Conservation (phyloP, 164 flowering plant genomes). For the Pachysandra terminalis region DNA sequence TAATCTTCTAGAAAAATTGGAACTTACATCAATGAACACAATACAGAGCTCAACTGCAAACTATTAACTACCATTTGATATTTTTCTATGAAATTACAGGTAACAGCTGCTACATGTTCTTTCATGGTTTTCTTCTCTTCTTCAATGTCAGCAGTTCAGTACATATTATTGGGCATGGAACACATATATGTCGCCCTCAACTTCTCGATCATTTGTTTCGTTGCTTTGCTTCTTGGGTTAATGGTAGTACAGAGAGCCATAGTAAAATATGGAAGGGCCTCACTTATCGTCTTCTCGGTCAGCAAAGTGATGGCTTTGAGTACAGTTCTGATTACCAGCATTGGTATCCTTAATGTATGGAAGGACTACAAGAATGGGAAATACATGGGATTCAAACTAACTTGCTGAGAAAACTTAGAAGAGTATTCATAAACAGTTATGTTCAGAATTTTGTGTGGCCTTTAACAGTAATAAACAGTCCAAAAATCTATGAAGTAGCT, state of each 20-base stretch:
- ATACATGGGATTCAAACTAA: constrained; percentile 57
- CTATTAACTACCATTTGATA: too few species aligned
- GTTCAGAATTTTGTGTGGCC: too few species aligned
- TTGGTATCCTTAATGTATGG: constrained; percentile 51
- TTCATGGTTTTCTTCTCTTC: constrained; percentile 77
- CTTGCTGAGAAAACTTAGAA: constrained; percentile 30
- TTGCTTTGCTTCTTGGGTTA: constrained; percentile 52
- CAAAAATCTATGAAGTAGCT: too few species aligned
- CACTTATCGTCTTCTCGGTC: constrained; percentile 61
- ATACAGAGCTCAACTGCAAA: too few species aligned
- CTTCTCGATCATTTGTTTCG: constrained; percentile 40
- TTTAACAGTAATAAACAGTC: too few species aligned
- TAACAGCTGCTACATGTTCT: constrained; percentile 69
- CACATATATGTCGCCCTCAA: constrained; percentile 32
- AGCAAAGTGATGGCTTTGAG: constrained; percentile 60
- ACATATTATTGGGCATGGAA: constrained; percentile 55
- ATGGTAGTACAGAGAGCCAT: constrained; percentile 44
- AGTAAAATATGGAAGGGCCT: constrained; percentile 45
- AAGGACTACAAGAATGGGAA: constrained; percentile 37
- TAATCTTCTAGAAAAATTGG: too few species aligned
- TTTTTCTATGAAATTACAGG: constrained; percentile 29
- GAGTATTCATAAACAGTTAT: too few species aligned
- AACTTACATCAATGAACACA: too few species aligned
- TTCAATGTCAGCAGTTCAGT: constrained; percentile 69
- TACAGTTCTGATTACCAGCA: constrained; percentile 51